Conservation (phyloP, 73 alveolate species). For the Paramecium tetraurelia region DNA sequence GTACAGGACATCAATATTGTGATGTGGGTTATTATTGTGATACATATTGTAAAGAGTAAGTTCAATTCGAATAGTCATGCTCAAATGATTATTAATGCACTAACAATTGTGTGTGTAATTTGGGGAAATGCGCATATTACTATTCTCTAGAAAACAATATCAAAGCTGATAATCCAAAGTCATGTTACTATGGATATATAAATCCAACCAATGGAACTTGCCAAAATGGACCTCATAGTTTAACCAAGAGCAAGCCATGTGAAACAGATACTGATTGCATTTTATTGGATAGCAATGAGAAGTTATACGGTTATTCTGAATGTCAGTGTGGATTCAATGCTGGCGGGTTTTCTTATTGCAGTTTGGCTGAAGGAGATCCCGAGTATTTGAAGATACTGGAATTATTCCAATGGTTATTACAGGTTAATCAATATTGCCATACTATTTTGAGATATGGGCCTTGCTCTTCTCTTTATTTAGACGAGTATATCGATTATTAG, state of each 20-base stretch:
- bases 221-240: conserved; percentile 43
- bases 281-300: not conserved
- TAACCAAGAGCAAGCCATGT: conserved; percentile 50
- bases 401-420: conserved; percentile 32
- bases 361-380: conserved; percentile 58
- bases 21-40: conserved; percentile 59
- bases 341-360: conserved; percentile 65
- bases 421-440: conserved; percentile 57
- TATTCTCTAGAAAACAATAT: conserved; percentile 43
- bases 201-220: conserved; percentile 30
- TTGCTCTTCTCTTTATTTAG: conserved; percentile 34
- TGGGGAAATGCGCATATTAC: conserved; percentile 53
- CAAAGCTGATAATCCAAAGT: conserved; percentile 46
- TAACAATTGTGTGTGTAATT: conserved; percentile 59
- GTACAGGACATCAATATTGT: conserved; percentile 47
- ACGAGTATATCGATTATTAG: conserved; percentile 18
- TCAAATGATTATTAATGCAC: conserved; percentile 48
- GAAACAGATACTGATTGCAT: conserved; percentile 43
- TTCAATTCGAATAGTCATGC: conserved; percentile 28
- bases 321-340: conserved; percentile 64
- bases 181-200: conserved; percentile 52
- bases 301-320: conserved; percentile 31
- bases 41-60: conserved; percentile 23
- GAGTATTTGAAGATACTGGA: conserved; percentile 16
- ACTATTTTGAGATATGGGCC: conserved; percentile 57